Evolutionary conservation across 1,139 yeast genomes (phyloP).

Genomic region (Nadsonia starkeyi-henricii): DNA sequence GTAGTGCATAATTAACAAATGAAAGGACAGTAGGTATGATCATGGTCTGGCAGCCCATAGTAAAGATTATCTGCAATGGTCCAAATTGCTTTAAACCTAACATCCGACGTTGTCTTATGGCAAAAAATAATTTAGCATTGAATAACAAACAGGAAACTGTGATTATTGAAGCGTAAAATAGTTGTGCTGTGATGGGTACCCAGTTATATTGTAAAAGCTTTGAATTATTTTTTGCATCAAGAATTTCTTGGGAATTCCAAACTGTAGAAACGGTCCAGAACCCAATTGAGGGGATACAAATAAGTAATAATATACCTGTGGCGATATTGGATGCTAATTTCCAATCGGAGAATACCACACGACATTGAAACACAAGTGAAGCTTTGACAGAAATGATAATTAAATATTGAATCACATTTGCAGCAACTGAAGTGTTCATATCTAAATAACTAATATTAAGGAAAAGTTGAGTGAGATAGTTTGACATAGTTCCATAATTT

Average conservation of each 20-base stretch:
- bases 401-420: slow-evolving; percentile 45
- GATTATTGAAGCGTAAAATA: slow-evolving; percentile 57
- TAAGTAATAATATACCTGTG: slow-evolving; percentile 8
- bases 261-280: slow-evolving; percentile 38
- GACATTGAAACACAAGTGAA: slow-evolving; percentile 58
- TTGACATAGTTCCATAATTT: slow-evolving; percentile 37
- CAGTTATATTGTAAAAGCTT: slow-evolving; percentile 11
- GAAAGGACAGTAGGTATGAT: slow-evolving; percentile 59
- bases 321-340: slow-evolving; percentile 5
- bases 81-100: slow-evolving; percentile 75
- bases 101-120: slow-evolving; percentile 56
- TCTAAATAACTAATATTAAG: slow-evolving; percentile 25
- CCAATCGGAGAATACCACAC: slow-evolving; percentile 41
- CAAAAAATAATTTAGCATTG: slow-evolving; percentile 45
- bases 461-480: slow-evolving; percentile 36
- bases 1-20: slow-evolving; percentile 29
- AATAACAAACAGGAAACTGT: slow-evolving; percentile 47
- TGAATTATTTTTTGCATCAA: slow-evolving; percentile 11
- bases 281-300: slow-evolving; percentile 23
- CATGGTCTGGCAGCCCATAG: slow-evolving; percentile 75
- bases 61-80: slow-evolving; percentile 61
- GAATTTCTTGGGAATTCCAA: slow-evolving; percentile 22
- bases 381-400: slow-evolving; percentile 45
- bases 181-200: slow-evolving; percentile 25
- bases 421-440: slow-evolving; percentile 37